phyloP scores from a whole-genome alignment of 805 yeast genomes.

The Clavispora phyllophila region DNA sequence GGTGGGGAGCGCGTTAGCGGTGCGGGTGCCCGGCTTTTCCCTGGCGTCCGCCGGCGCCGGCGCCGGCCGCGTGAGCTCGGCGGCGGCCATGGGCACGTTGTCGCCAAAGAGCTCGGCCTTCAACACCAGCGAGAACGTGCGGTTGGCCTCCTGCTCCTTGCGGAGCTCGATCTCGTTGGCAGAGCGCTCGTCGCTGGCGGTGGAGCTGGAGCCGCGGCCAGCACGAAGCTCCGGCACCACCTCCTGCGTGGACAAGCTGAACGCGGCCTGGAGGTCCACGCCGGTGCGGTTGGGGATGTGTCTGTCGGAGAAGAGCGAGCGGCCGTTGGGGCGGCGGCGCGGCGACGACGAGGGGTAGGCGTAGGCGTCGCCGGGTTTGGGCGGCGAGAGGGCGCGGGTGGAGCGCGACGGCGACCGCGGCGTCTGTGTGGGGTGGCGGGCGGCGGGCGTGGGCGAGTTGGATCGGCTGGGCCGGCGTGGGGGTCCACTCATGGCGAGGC shows the following conservation, averaged over 20 bases:
- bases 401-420: slow-evolving; percentile 41
- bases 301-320: slow-evolving; percentile 67
- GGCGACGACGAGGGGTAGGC: slow-evolving; percentile 35
- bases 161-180: slow-evolving; percentile 63
- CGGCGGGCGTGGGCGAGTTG: background rate
- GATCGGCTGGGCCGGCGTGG: background rate
- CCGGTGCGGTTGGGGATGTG: slow-evolving; percentile 87
- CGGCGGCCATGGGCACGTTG: slow-evolving; percentile 54
- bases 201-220: slow-evolving; percentile 9
- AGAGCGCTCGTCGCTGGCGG: slow-evolving; percentile 17
- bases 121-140: slow-evolving; percentile 79
- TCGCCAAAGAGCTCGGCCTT: slow-evolving; percentile 91
- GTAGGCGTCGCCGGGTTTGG: slow-evolving; percentile 25
- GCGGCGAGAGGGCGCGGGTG: slow-evolving; percentile 34
- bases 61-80: slow-evolving; percentile 21
- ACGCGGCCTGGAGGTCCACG: slow-evolving; percentile 82
- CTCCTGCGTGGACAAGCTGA: slow-evolving; percentile 47
- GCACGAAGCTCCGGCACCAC: slow-evolving; percentile 31
- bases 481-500: background rate
- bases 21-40: slow-evolving; percentile 5
- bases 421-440: slow-evolving; percentile 18
- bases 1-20: slow-evolving; percentile 5
- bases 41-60: slow-evolving; percentile 4
- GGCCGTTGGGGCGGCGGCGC: slow-evolving; percentile 43
- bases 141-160: slow-evolving; percentile 76